Percentiles rank a stretch among this genome's conserved stretches.
phyloP scores from a whole-genome alignment of 2,329 filamentous ascomycete genomes.

The Blumeriella jaapii region DNA sequence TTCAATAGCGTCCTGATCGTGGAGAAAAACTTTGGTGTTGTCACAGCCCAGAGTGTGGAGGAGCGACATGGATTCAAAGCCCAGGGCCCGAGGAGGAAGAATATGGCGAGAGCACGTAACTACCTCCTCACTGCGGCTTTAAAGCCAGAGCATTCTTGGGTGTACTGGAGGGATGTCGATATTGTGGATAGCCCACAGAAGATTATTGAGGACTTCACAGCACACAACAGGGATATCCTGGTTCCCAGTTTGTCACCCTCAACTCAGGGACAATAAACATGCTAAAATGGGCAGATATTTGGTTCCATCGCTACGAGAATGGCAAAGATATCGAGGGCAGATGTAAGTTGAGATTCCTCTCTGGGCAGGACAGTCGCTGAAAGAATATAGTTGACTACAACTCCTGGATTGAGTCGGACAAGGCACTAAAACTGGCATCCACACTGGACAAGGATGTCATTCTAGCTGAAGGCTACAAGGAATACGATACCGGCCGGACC shows the following conservation, averaged over 20 bases:
- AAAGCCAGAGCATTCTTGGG: slow-evolving; percentile 93
- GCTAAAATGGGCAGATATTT: slow-evolving; percentile 57
- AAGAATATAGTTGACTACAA: slow-evolving; percentile 79
- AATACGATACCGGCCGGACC: slow-evolving; percentile 80
- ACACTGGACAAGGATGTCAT: slow-evolving; percentile 69
- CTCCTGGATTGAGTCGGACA: slow-evolving; percentile 91
- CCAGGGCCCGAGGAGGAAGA: slow-evolving; percentile 81
- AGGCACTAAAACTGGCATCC: slow-evolving; percentile 63
- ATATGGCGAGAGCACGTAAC: slow-evolving; percentile 83
- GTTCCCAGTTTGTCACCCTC: slow-evolving; percentile 67
- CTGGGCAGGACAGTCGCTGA: slow-evolving; percentile 10
- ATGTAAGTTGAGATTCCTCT: slow-evolving; percentile 47
- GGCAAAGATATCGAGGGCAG: slow-evolving; percentile 85
- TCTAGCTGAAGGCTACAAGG: slow-evolving; percentile 86
- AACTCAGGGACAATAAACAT: background rate
- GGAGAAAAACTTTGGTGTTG: slow-evolving; percentile 73
- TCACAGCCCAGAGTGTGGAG: slow-evolving; percentile 58
- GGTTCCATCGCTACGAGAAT: slow-evolving; percentile 78
- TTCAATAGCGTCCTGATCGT: slow-evolving; percentile 80
- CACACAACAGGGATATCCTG: slow-evolving; percentile 83
- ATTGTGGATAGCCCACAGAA: slow-evolving; percentile 80
- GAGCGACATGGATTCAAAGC: slow-evolving; percentile 77
- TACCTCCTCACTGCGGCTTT: slow-evolving; percentile 76
- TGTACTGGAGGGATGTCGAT: slow-evolving; percentile 97
- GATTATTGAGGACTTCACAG: slow-evolving; percentile 91